Evolutionary conservation across 148 eudicot species (phyloP), one percentile per base, ranked within the genome.

Genomic region (Bassia scoparia): DNA sequence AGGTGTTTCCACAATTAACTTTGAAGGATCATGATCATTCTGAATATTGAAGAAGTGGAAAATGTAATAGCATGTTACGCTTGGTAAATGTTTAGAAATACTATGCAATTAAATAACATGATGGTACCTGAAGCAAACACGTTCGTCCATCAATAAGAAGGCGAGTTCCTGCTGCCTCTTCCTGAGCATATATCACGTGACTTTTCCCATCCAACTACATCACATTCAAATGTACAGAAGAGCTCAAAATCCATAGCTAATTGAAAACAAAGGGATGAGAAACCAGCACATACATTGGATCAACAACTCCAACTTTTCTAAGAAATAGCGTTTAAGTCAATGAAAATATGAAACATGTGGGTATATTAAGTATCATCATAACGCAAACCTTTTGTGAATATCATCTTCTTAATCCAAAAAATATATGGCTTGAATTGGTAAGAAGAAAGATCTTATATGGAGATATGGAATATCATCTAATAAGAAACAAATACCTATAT

Each of bases 91-190:
- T 55, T 76, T 69, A 8, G 24, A 79, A 46, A 62, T 71, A 53
- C 31, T 13, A 48, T 17, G 24, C 53, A 74, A 71, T 69, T 8
- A 33, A 18, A 79, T 31, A n/a, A n/a, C 16, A 54, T 17, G 30
- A 59, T 5, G 35, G 62, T 72, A 95, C 98, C 93, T 95, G 99
- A 83, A 96, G 99, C 88, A 96, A 87, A 82, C 99, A 96, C 68
- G 99, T 96, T 81, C 99, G 87, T 83, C 99, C 99, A 84, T 96
- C 99, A 81, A 96, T 96, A 38, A 96, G 96, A 81, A 96, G 97
- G 67, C 99, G 99, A 69, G 99, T 96, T 76, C 99, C 99, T 72
- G 96, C 99, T 35, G 99, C 97, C 89, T 96, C 99, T 84, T 96
- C 99, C 85, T 96, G 97, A 29, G 99, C 97, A 77, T 96, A 96